These are phyloP conservation scores for Hypomyces rosellus DNA, from an alignment of 2,329 filamentous ascomycete genomes.

Conservation along the genomic window DNA sequence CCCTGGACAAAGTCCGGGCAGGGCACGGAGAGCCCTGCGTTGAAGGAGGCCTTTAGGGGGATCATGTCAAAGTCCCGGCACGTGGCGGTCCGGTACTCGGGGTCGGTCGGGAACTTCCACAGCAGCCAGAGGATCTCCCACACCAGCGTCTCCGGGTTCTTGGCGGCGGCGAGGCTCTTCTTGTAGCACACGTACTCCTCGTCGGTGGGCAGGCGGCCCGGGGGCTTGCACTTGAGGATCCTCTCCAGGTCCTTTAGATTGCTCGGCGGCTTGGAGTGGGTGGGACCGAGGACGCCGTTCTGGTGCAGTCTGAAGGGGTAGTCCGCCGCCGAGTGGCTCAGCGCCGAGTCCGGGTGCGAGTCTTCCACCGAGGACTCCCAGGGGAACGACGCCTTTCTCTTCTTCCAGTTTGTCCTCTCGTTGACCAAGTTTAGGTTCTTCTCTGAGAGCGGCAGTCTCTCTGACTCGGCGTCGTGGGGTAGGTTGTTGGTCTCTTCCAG, in stretches of 20 bases:
- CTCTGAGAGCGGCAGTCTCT: no score
- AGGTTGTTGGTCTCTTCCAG: neutral
- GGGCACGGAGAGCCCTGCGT: constrained; percentile 20
- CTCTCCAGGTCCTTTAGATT: neutral
- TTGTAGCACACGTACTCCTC: neutral
- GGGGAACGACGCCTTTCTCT: no score
- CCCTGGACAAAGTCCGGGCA: constrained; percentile 25
- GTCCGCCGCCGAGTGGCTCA: neutral
- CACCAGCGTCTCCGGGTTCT: neutral
- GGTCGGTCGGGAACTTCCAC: constrained; percentile 11
- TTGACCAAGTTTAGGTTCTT: no score
- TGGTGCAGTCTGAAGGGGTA: neutral
- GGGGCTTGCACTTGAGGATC: neutral
- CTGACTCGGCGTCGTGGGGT: no score
- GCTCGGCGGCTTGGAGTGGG: neutral
- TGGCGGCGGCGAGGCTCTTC: neutral
- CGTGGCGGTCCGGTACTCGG: constrained; percentile 3
- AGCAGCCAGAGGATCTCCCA: constrained; percentile 11
- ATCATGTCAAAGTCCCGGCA: constrained; percentile 16
- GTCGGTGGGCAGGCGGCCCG: neutral
- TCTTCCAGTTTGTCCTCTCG: no score
- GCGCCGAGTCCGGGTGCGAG: neutral
- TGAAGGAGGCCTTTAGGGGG: constrained; percentile 21
- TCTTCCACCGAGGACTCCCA: no score
- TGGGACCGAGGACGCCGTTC: neutral